Base-by-base conservation (phyloP, 257 asterid species). In the Craterostigma plantagineum region DNA sequence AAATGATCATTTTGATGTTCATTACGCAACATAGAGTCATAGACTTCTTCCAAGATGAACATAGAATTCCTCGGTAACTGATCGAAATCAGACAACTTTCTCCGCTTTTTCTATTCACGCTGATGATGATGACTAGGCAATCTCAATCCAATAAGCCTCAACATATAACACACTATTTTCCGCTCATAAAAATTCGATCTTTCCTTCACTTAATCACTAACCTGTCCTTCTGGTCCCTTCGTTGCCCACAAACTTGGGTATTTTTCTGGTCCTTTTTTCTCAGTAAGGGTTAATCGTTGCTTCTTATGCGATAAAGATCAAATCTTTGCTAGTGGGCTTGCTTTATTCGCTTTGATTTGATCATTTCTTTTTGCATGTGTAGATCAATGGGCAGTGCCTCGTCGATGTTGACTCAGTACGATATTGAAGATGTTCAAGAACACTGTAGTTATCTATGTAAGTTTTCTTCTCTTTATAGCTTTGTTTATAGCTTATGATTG, bases 361-460 rank as follows among this genome's bases (percentile, higher is more conserved):
- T 36, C 51, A 49, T 59, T n/a, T 57, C 60, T 46, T 65, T 50
- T 45, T 55, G 62, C 37, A n/a, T 10, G 27, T n/a, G 8, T 58
- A 23, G 18, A 48, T 1, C 48, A 53, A 86, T 86, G 97, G 97
- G 94, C 14, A 71, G 46, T 59, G 75, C 94, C 14, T 68, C 94
- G 34, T 86, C 96, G 14, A 65, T 69, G 71, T 49, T 81, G 66
- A 86, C 94, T 53, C 97, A 86, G 58, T 86, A 81, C 57, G 97
- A 86, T 52, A 86, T 86, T 65, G 97, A 81, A 62, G 92, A 78
- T 56, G 92, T 86, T n/a, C 81, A 86, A 69, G 68, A 73, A 54
- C 97, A 86, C 65, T 81, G 91, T 49, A 39, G 69, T 43, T 45
- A 75, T 64, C 72, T 86, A 0, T 86, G 97, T 86, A 48, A 54